Conservation (phyloP, 148 eudicot species). For the Agrostemma githago region DNA sequence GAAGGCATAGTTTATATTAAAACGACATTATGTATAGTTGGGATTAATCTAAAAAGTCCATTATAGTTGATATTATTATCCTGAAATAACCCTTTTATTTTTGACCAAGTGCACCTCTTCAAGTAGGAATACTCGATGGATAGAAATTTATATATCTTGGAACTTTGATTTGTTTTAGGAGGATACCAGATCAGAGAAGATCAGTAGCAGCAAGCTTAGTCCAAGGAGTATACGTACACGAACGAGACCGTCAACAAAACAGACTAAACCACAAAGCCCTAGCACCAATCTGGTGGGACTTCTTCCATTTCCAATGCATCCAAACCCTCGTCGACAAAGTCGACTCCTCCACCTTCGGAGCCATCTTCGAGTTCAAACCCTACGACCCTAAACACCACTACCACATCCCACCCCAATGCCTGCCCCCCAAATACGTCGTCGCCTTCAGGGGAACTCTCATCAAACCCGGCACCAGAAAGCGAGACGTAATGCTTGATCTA, state of each 20-base stretch:
- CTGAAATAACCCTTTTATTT: too few relatives aligned
- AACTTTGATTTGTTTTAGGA: background rate
- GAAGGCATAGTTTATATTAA: too few relatives aligned
- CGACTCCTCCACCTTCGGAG: slow-evolving; percentile 57
- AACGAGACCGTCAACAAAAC: slow-evolving; percentile 51
- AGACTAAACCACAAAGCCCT: slow-evolving; percentile 44
- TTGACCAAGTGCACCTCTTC: too few relatives aligned
- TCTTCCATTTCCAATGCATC: slow-evolving; percentile 40
- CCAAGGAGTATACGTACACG: slow-evolving; percentile 64
- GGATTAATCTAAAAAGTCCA: too few relatives aligned
- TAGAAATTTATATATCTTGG: too few relatives aligned
- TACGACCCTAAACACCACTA: slow-evolving; percentile 3
- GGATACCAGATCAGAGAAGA: background rate
- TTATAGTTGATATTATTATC: too few relatives aligned
- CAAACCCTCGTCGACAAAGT: slow-evolving; percentile 38
- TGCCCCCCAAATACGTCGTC: slow-evolving; percentile 53
- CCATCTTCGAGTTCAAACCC: slow-evolving; percentile 42
- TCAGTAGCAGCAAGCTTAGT: slow-evolving; percentile 31
- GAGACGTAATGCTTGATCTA: slow-evolving; percentile 48
- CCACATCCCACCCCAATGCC: slow-evolving; percentile 10
- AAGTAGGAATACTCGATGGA: too few relatives aligned
- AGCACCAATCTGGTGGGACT: slow-evolving; percentile 75
- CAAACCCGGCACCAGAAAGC: slow-evolving; percentile 31
- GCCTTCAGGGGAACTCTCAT: slow-evolving; percentile 70
- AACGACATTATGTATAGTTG: too few relatives aligned